Conservation (phyloP, 805 yeast species). For the Lipomyces lipofer region DNA sequence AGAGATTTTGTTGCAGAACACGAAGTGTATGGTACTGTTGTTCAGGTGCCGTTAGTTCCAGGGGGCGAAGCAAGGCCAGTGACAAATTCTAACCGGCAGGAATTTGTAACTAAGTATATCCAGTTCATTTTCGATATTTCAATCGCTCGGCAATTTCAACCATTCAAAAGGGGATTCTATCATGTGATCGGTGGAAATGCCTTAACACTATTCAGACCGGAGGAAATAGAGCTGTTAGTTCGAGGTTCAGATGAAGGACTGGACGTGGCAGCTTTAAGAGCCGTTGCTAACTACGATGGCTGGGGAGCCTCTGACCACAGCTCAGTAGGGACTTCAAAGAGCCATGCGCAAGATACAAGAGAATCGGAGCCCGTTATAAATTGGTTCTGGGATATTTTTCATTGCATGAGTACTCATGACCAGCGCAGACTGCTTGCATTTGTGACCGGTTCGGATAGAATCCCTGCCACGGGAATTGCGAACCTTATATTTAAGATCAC, state of each 20-base stretch:
- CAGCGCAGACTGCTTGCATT: constrained; percentile 70
- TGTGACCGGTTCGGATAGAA: constrained; percentile 86
- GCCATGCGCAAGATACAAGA: constrained; percentile 26
- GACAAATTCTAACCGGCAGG: constrained; percentile 55
- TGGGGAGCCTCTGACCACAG: constrained; percentile 45
- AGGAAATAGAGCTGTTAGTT: constrained; percentile 74
- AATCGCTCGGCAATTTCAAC: constrained; percentile 52
- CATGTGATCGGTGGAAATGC: constrained; percentile 80
- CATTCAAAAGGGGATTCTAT: constrained; percentile 70
- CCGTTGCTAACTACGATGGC: constrained; percentile 73
- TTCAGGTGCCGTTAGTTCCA: constrained; percentile 53
- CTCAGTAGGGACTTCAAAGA: constrained; percentile 8
- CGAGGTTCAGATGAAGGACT: constrained; percentile 74
- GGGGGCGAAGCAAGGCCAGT: constrained; percentile 61
- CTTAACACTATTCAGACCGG: constrained; percentile 72
- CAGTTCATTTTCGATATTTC: constrained; percentile 60
- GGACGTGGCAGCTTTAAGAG: constrained; percentile 65
- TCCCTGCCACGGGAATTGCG: constrained; percentile 90
- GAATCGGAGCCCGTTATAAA: constrained; percentile 48
- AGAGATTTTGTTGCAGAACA: constrained; percentile 62
- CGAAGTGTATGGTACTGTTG: constrained; percentile 48
- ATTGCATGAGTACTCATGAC: constrained; percentile 44
- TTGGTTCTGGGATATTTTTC: constrained; percentile 90
- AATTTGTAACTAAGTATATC: constrained; percentile 64
- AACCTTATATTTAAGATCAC: constrained; percentile 73